phyloP scores from a whole-genome alignment of 2,329 filamentous ascomycete species.

The Diaporthe citrichinensis region DNA sequence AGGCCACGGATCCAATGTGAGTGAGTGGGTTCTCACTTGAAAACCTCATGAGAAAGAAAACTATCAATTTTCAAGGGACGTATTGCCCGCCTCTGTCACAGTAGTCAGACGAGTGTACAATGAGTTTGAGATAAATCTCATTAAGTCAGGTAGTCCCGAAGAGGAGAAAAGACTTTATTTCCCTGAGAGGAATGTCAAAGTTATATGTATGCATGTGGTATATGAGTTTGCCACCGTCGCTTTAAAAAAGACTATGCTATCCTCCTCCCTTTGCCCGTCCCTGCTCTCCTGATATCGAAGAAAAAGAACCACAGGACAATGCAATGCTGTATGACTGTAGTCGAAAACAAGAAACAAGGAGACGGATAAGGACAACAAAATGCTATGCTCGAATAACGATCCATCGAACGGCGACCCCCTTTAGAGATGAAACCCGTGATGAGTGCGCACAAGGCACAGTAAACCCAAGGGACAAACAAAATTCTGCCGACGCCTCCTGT shows the following conservation, averaged over 20 bases:
- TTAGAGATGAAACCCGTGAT: not conserved
- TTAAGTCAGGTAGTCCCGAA: not conserved
- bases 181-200: slow-evolving; percentile 7
- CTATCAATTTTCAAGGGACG: not conserved
- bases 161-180: not conserved
- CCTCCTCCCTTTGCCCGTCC: not conserved
- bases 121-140: not conserved
- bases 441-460: not conserved
- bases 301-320: not conserved
- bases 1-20: not conserved
- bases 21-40: too few relatives aligned
- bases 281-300: not conserved
- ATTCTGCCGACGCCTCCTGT: slow-evolving; percentile 13
- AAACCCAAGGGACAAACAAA: slow-evolving; percentile 9
- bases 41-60: too few relatives aligned
- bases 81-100: not conserved
- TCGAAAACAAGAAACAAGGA: not conserved
- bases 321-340: slow-evolving; percentile 26
- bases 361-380: slow-evolving; percentile 8
- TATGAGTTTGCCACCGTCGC: slow-evolving; percentile 17
- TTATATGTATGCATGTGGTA: slow-evolving; percentile 17
- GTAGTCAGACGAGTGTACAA: too few relatives aligned
- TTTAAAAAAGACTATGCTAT: slow-evolving; percentile 15
- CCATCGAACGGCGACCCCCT: not conserved
- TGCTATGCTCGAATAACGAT: slow-evolving; percentile 4